A percentile compares a stretch with the other conserved stretches of the same genome.
These are phyloP conservation scores for Verticillium tricorpus DNA, from an alignment of 2,329 filamentous ascomycete genomes.

Conservation along the genomic window DNA sequence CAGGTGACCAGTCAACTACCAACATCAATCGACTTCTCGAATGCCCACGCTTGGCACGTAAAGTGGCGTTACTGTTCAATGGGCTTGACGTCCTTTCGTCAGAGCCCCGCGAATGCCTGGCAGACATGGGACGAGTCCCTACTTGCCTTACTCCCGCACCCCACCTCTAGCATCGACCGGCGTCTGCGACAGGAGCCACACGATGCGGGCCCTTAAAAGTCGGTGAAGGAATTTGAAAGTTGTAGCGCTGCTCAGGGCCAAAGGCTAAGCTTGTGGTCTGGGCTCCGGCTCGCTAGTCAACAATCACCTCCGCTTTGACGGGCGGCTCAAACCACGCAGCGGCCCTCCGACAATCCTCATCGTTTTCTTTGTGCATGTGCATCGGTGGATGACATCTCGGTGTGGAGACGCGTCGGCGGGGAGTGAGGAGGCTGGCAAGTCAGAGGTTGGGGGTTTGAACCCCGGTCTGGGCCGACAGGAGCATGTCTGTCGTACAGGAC, in stretches of 20 bases:
- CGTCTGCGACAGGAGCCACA: constrained; percentile 5
- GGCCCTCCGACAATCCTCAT: not conserved
- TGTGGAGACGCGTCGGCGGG: not conserved
- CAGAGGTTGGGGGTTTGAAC: not conserved
- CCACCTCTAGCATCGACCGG: not conserved
- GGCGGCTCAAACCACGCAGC: not conserved
- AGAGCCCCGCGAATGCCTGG: not conserved
- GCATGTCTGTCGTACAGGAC: not conserved
- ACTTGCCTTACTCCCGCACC: not conserved
- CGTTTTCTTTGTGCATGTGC: not conserved
- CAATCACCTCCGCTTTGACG: not conserved
- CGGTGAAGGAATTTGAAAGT: constrained; percentile 11
- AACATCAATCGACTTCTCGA: not conserved
- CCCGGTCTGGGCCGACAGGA: not conserved
- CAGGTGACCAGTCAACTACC: not conserved
- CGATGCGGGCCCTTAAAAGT: constrained; percentile 15
- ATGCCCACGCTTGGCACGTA: not conserved
- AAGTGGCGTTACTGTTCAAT: not conserved
- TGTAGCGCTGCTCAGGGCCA: not conserved
- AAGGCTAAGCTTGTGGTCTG: not conserved
- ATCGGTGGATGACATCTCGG: not conserved
- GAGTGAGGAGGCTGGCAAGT: not conserved
- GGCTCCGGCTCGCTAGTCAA: not conserved
- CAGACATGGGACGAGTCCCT: not conserved
- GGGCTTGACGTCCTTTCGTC: not conserved